These are phyloP conservation scores for Candida montana DNA, from an alignment of 805 yeast species.

Conservation along the genomic window DNA sequence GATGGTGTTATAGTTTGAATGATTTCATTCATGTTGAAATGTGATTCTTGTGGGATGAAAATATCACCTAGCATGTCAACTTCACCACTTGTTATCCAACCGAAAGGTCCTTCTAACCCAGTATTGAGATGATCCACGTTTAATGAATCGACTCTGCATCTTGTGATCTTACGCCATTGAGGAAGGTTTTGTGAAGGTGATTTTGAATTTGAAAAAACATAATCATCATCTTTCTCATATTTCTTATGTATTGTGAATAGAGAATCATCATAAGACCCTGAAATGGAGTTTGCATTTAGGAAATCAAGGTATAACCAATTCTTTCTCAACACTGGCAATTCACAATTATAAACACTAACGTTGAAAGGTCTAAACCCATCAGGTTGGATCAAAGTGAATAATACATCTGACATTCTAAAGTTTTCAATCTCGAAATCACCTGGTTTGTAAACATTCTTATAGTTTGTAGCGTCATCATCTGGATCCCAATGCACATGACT, in stretches of 20 bases:
- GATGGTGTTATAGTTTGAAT: slow-evolving; percentile 42
- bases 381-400: slow-evolving; percentile 81
- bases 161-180: slow-evolving; percentile 65
- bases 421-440: slow-evolving; percentile 93
- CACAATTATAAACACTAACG: slow-evolving; percentile 84
- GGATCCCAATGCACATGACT: slow-evolving; percentile 81
- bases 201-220: too few relatives aligned
- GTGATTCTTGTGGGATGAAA: slow-evolving; percentile 63
- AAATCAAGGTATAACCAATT: slow-evolving; percentile 93
- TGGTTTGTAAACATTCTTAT: slow-evolving; percentile 63
- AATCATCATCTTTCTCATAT: slow-evolving; percentile 39
- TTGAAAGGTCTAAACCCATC: slow-evolving; percentile 74
- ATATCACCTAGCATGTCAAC: slow-evolving; percentile 94
- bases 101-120: slow-evolving; percentile 91
- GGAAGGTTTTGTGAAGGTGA: too few relatives aligned
- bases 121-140: slow-evolving; percentile 85
- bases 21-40: slow-evolving; percentile 43
- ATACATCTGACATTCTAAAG: slow-evolving; percentile 76
- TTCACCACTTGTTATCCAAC: slow-evolving; percentile 91
- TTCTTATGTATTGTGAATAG: slow-evolving; percentile 85
- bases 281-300: slow-evolving; percentile 73
- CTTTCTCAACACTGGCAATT: slow-evolving; percentile 70
- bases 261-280: slow-evolving; percentile 91
- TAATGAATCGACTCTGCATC: slow-evolving; percentile 80
- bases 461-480: slow-evolving; percentile 77